Evolutionary conservation across 352 stramenopile genomes (phyloP).

Genomic region (Globisporangium uncinulatum): DNA sequence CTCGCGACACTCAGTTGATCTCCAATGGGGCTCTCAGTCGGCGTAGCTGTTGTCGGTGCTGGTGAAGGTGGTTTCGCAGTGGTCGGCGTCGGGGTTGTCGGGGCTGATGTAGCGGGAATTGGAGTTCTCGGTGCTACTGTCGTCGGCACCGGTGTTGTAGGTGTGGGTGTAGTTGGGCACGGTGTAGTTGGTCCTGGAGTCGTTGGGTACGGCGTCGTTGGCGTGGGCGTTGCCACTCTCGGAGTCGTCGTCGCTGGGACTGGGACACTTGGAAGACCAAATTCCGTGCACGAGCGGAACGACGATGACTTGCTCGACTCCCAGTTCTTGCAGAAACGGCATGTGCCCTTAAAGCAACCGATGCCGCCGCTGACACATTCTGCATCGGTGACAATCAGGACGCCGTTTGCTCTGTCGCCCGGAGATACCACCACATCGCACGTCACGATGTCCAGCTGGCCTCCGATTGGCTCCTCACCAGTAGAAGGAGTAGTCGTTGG

Average conservation of each 20-base stretch:
- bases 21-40: background rate
- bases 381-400: constrained; percentile 8
- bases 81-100: background rate
- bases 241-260: background rate
- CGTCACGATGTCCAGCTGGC: background rate
- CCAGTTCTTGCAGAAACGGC: constrained; percentile 26
- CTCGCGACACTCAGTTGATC: background rate
- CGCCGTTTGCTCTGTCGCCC: constrained; percentile 12
- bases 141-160: background rate
- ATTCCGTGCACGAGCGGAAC: constrained; percentile 10
- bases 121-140: background rate
- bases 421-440: constrained; percentile 13
- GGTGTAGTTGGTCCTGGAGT: background rate
- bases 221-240: background rate
- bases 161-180: background rate
- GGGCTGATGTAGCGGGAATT: background rate
- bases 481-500: background rate
- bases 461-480: background rate
- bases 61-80: background rate
- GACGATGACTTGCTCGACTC: constrained; percentile 12
- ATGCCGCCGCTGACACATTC: constrained; percentile 12
- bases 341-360: constrained; percentile 22
- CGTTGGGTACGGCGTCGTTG: background rate
- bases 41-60: background rate
- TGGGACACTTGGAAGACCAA: background rate